Evolutionary conservation across 2,329 filamentous ascomycete genomes (phyloP).

Genomic region (Penicillium carneum): DNA sequence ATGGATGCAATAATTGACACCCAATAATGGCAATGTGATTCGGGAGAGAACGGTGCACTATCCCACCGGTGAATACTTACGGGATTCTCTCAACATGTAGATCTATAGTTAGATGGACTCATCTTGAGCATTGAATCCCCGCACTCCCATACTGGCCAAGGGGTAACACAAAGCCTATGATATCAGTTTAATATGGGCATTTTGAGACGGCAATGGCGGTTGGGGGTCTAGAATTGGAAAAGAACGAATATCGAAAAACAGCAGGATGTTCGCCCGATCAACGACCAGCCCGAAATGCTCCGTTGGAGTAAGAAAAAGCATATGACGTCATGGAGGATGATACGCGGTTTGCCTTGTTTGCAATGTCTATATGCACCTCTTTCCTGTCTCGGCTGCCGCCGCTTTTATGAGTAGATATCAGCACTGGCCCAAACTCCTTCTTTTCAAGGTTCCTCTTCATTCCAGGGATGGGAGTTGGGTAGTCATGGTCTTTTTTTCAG

Average conservation of each 20-base stretch:
- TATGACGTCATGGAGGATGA: not conserved
- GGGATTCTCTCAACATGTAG: slow-evolving; percentile 4
- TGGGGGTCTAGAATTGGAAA: slow-evolving; percentile 1
- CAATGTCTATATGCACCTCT: not conserved
- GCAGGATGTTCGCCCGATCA: slow-evolving; percentile 14
- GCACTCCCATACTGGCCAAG: not conserved
- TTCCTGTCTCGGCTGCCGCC: too few relatives aligned
- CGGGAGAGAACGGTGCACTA: slow-evolving; percentile 21
- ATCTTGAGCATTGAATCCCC: slow-evolving; percentile 20
- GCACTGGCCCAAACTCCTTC: too few relatives aligned
- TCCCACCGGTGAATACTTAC: slow-evolving; percentile 25
- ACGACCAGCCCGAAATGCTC: slow-evolving; percentile 15
- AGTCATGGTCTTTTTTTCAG: too few relatives aligned
- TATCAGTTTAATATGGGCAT: not conserved
- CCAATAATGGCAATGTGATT: slow-evolving; percentile 2
- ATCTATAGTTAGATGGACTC: slow-evolving; percentile 23
- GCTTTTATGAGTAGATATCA: too few relatives aligned
- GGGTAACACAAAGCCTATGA: slow-evolving; percentile 14
- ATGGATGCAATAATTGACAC: slow-evolving; percentile 3
- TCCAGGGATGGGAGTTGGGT: too few relatives aligned
- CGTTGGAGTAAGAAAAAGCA: not conserved
- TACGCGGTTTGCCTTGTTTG: slow-evolving; percentile 4
- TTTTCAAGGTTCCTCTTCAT: too few relatives aligned
- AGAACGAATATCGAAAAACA: not conserved
- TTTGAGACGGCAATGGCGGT: slow-evolving; percentile 16